Conservation (phyloP, 148 eudicot genomes). For the Mesembryanthemum crystallinum region DNA sequence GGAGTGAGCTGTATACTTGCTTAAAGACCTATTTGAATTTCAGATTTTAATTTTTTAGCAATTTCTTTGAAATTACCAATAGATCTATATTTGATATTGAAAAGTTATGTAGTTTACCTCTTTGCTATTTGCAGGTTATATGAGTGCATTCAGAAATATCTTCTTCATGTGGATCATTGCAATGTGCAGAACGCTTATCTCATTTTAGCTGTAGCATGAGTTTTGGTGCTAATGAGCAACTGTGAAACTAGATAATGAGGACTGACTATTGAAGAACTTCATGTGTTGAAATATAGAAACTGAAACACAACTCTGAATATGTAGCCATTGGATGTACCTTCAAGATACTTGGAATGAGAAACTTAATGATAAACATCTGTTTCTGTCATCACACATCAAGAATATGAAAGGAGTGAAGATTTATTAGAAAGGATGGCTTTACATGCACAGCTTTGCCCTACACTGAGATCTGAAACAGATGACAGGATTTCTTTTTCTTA, state of each 20-base stretch:
- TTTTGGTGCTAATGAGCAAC: too few relatives aligned
- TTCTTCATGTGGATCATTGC: too few relatives aligned
- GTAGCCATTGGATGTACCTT: not conserved
- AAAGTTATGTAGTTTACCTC: too few relatives aligned
- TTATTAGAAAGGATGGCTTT: not conserved
- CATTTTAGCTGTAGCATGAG: too few relatives aligned
- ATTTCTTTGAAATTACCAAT: too few relatives aligned
- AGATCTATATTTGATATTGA: too few relatives aligned
- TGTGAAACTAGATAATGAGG: not conserved
- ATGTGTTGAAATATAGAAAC: not conserved
- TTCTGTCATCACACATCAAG: constrained; percentile 4
- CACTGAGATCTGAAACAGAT: not conserved
- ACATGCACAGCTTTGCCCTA: constrained; percentile 7
- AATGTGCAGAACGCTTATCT: too few relatives aligned
- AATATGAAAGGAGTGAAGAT: not conserved
- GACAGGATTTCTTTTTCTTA: not conserved
- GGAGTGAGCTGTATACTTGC: too few relatives aligned
- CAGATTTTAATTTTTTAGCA: too few relatives aligned
- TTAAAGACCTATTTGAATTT: too few relatives aligned
- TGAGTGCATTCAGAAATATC: too few relatives aligned
- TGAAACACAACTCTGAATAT: not conserved
- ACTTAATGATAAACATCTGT: not conserved
- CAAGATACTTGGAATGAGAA: not conserved
- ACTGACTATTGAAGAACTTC: not conserved
- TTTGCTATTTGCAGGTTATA: too few relatives aligned